Percentiles rank a stretch among this genome's conserved stretches.
Evolutionary conservation across 495 filamentous ascomycete species (phyloP).

Genomic region (Lentithecium fluviatile): DNA sequence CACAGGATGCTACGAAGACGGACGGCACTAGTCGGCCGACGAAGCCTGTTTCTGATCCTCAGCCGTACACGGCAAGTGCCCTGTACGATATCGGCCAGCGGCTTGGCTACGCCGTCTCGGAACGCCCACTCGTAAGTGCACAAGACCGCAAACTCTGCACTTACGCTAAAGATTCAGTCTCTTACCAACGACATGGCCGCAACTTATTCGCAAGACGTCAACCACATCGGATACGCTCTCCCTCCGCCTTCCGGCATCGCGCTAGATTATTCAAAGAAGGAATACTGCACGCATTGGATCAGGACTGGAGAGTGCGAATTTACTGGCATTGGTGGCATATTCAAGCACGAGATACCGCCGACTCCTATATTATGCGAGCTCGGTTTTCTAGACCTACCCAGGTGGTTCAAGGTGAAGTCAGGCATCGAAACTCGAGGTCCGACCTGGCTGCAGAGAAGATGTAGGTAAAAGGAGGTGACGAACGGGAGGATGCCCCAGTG

Average conservation of each 20-base stretch:
- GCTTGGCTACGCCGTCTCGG: neutral
- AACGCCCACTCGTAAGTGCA: neutral
- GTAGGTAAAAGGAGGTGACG: neutral
- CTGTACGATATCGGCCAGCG: no score
- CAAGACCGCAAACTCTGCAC: neutral
- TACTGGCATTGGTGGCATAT: constrained; percentile 79
- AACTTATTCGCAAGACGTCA: constrained; percentile 7
- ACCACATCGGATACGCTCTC: constrained; percentile 1
- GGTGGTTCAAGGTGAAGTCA: constrained; percentile 56
- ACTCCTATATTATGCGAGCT: constrained; percentile 61
- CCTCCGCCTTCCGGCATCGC: constrained; percentile 39
- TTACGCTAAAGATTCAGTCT: neutral
- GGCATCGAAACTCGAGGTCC: constrained; percentile 22
- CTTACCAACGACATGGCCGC: constrained; percentile 9
- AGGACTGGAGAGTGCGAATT: constrained; percentile 81
- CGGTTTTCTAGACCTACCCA: constrained; percentile 58
- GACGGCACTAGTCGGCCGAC: neutral
- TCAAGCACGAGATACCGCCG: constrained; percentile 81
- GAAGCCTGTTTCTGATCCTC: no score
- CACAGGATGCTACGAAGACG: neutral
- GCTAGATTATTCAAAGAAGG: constrained; percentile 54
- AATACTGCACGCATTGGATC: constrained; percentile 86
- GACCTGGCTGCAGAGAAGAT: constrained; percentile 16
- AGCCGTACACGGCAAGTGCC: no score
- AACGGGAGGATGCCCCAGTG: neutral